A percentile compares a stretch with the other conserved stretches of the same genome.
These are phyloP conservation scores for Alnus rubra DNA, from an alignment of 306 rosid species.

Conservation along the genomic window DNA sequence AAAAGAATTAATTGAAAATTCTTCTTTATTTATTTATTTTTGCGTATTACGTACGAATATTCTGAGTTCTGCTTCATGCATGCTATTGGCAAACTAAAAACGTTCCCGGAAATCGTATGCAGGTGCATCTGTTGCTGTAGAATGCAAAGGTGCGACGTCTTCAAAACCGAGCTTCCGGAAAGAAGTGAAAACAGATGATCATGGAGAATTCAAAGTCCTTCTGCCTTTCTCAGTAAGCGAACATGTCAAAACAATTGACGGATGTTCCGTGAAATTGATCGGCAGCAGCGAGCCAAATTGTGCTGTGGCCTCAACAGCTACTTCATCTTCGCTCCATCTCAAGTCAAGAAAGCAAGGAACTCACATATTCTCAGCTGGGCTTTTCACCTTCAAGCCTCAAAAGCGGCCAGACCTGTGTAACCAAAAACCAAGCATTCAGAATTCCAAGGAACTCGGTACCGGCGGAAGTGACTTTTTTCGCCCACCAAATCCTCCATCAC, in stretches of 20 bases:
- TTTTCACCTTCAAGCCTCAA: conserved; percentile 76
- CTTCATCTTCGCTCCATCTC: conserved; percentile 53
- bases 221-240: conserved; percentile 5
- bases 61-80: not conserved
- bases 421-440: conserved; percentile 42
- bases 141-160: conserved; percentile 50
- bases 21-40: not conserved
- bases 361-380: conserved; percentile 75
- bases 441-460: conserved; percentile 18
- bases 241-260: no score
- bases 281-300: conserved; percentile 77
- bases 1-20: no score
- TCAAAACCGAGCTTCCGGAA: conserved; percentile 40
- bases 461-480: no score
- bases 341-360: conserved; percentile 46
- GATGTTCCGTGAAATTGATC: no score
- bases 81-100: conserved; percentile 1
- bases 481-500: no score
- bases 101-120: conserved; percentile 13
- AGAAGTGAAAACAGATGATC: conserved; percentile 61
- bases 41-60: not conserved
- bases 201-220: conserved; percentile 65
- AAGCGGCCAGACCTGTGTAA: conserved; percentile 55
- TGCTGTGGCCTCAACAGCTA: conserved; percentile 56
- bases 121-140: conserved; percentile 83